Conservation (phyloP, 768 basidiomycete genomes). For the Strobilomyces dryophilus region DNA sequence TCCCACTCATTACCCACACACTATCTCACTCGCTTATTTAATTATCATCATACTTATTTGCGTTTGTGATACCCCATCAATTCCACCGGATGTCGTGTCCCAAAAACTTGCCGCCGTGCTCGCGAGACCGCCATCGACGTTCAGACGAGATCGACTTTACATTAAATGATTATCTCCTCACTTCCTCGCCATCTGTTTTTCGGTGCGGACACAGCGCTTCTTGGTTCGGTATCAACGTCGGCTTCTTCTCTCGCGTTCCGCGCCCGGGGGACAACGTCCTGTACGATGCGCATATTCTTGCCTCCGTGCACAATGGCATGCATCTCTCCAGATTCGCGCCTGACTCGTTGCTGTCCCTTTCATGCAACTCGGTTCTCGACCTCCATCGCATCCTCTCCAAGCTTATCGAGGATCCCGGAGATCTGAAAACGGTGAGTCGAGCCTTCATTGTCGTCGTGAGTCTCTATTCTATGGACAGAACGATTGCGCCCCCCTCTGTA, state of each 20-base stretch:
- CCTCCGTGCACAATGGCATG: slow-evolving; percentile 88
- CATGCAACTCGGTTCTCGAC: slow-evolving; percentile 63
- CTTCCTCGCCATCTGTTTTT: slow-evolving; percentile 72
- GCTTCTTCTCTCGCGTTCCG: slow-evolving; percentile 78
- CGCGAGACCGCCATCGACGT: slow-evolving; percentile 38
- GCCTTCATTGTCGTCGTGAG: slow-evolving; percentile 86
- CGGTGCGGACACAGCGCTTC: slow-evolving; percentile 64
- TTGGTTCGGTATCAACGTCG: slow-evolving; percentile 90
- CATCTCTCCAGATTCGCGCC: slow-evolving; percentile 50
- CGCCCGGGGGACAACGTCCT: slow-evolving; percentile 73
- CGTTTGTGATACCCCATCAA: too few relatives aligned
- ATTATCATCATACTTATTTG: too few relatives aligned
- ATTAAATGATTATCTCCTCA: slow-evolving; percentile 93
- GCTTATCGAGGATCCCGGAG: slow-evolving; percentile 36
- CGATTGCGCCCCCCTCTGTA: slow-evolving; percentile 70
- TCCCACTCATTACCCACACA: too few relatives aligned
- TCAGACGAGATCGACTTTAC: slow-evolving; percentile 56
- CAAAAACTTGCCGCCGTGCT: too few relatives aligned
- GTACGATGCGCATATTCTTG: slow-evolving; percentile 87
- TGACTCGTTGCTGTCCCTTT: slow-evolving; percentile 46
- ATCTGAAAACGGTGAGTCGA: slow-evolving; percentile 40
- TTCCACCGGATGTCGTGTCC: too few relatives aligned
- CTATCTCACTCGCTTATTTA: too few relatives aligned
- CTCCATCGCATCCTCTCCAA: slow-evolving; percentile 43
- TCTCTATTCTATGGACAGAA: slow-evolving; percentile 96